A percentile compares a stretch with the other conserved stretches of the same genome.
These are phyloP conservation scores for Eucalyptus cladocalyx DNA, from an alignment of 345 rosid genomes.

Conservation along the genomic window DNA sequence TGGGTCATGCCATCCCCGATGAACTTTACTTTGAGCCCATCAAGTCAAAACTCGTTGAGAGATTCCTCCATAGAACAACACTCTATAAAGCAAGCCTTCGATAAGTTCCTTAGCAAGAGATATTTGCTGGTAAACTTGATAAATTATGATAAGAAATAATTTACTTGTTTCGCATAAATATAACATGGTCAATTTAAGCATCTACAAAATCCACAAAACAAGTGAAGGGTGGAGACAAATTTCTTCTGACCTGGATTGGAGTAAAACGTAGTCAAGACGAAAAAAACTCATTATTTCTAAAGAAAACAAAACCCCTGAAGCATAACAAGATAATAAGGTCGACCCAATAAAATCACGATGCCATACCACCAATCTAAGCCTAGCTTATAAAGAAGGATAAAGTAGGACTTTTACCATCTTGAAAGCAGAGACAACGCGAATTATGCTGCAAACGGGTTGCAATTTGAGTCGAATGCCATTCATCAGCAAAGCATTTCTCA, in stretches of 20 bases:
- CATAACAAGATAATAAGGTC: not conserved
- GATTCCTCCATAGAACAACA: not conserved
- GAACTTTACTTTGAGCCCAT: rapidly evolving
- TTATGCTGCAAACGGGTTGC: not conserved
- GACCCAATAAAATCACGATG: not conserved
- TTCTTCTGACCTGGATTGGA: not conserved
- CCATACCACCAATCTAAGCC: not conserved
- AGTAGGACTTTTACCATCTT: not conserved
- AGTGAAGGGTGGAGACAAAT: not conserved
- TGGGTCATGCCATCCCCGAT: not conserved
- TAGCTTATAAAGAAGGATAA: not conserved
- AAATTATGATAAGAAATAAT: not conserved
- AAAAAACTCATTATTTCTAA: not conserved
- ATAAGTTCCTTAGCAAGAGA: not conserved
- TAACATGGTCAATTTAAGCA: not conserved
- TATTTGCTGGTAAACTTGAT: not conserved
- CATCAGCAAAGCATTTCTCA: not conserved
- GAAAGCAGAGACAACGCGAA: not conserved
- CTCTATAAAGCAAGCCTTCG: not conserved
- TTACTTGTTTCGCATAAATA: not conserved
- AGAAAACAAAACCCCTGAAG: not conserved
- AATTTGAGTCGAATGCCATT: not conserved
- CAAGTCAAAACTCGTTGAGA: not conserved
- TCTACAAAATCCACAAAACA: not conserved
- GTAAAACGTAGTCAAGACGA: not conserved